Evolutionary conservation across 352 stramenopile species (phyloP).

Genomic region (Pythium monospermum): DNA sequence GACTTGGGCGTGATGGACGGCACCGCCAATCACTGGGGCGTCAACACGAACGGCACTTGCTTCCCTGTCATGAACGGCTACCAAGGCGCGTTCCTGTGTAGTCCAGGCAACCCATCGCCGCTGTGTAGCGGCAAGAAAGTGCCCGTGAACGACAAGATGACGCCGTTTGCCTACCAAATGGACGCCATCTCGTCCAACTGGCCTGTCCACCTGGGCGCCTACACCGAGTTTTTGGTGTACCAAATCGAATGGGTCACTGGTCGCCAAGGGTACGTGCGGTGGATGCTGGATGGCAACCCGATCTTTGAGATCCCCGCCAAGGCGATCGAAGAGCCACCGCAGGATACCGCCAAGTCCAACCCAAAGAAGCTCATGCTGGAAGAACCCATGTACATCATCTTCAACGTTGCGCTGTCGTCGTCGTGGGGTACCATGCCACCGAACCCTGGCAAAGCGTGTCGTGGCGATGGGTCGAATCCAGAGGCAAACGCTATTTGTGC

Average conservation of each 20-base stretch:
- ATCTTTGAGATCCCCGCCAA: slow-evolving; percentile 84
- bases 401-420: slow-evolving; percentile 93
- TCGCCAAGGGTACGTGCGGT: slow-evolving; percentile 48
- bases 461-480: slow-evolving; percentile 37
- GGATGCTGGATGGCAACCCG: slow-evolving; percentile 77
- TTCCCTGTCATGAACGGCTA: slow-evolving; percentile 57
- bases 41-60: slow-evolving; percentile 64
- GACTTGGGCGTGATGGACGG: slow-evolving; percentile 40
- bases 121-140: slow-evolving; percentile 20
- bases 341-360: slow-evolving; percentile 49
- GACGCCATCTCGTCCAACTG: slow-evolving; percentile 93
- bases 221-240: slow-evolving; percentile 76
- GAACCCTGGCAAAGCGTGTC: slow-evolving; percentile 55
- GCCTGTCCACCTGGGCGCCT: slow-evolving; percentile 71
- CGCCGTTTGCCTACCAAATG: slow-evolving; percentile 74
- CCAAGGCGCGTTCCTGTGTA: slow-evolving; percentile 51
- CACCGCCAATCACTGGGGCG: slow-evolving; percentile 40
- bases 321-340: slow-evolving; percentile 42
- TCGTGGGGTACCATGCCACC: slow-evolving; percentile 81
- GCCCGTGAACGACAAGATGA: slow-evolving; percentile 21
- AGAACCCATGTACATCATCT: slow-evolving; percentile 93
- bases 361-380: slow-evolving; percentile 90
- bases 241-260: slow-evolving; percentile 70
- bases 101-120: slow-evolving; percentile 36
- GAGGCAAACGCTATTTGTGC: slow-evolving; percentile 54